Percentiles rank a stretch among this genome's conserved stretches.
Evolutionary conservation across 495 filamentous ascomycete genomes (phyloP).

Genomic region (Tuber borchii): DNA sequence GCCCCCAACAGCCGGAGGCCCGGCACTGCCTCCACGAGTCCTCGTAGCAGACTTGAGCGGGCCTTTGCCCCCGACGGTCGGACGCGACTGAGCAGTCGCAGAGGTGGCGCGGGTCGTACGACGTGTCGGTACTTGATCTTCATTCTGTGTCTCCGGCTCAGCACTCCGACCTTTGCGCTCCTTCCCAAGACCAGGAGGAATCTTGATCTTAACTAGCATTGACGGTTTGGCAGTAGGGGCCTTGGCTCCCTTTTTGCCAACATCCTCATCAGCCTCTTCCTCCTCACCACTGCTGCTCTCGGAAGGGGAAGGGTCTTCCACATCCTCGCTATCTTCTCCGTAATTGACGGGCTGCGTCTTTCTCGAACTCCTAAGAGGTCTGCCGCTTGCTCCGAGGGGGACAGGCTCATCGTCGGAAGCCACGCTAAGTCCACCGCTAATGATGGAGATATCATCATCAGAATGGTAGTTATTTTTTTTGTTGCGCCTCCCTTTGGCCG

Average conservation of each 20-base stretch:
- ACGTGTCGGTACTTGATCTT: conserved; percentile 8
- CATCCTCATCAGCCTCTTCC: conserved; percentile 23
- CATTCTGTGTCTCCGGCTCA: conserved; percentile 13
- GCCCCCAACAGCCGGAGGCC: conserved; percentile 20
- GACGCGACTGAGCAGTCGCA: conserved; percentile 31
- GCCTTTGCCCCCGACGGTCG: conserved; percentile 28
- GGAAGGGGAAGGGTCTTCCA: conserved; percentile 9
- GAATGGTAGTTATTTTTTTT: conserved; percentile 21
- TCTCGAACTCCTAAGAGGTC: conserved; percentile 33
- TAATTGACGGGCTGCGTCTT: conserved; percentile 30
- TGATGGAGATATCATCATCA: conserved; percentile 30
- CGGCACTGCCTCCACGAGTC: conserved; percentile 33
- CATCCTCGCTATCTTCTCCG: conserved; percentile 34
- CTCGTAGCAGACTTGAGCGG: conserved; percentile 26
- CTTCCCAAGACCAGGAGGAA: conserved; percentile 12
- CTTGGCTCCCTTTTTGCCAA: conserved; percentile 30
- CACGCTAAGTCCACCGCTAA: conserved; percentile 26
- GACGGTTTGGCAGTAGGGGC: conserved; percentile 12
- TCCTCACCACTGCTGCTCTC: conserved; percentile 24
- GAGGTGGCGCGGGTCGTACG: conserved; percentile 36
- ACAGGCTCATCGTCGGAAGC: conserved; percentile 31
- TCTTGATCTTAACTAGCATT: conserved; percentile 31
- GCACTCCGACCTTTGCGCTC: background rate
- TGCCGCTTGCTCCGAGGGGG: conserved; percentile 29
- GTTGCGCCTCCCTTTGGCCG: conserved; percentile 11